Base-by-base conservation (phyloP, 805 yeast genomes). In the Spencermartinsiella europaea region DNA sequence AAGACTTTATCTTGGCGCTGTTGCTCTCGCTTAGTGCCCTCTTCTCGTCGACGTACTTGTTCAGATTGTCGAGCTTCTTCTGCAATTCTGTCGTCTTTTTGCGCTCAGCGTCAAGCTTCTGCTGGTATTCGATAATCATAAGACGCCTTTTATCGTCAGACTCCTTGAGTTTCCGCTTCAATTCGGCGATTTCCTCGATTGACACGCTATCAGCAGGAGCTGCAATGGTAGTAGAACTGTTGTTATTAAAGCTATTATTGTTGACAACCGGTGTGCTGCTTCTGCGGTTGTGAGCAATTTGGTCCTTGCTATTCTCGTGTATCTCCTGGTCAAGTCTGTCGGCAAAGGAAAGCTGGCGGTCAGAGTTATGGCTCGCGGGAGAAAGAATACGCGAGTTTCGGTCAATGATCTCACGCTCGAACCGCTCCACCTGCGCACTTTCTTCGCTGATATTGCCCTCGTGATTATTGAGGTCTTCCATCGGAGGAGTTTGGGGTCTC, bases 51-150 rank as follows among this genome's bases (percentile, higher is more conserved):
- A 16, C 28, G 17, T 22, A 10, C n/a, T n/a, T 35, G 38, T 38
- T 27, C 40, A 51, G 38, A 21, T 40, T 40, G 15, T 42, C 49
- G 8, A 53, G 22, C 38, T 44, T 41, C 33, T 49, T 45, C 34
- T 55, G 53, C 34, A 56, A 47, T 33, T 51, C 52, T 31, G 47
- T 12, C 5, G 39, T 47, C 22, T 47, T 42, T 19, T 47, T 43
- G 17, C 59, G 49, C 44, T 55, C 58, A 2, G 27, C 34, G 40
- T 56, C 60, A 15, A 56, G 48, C 41, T 51, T 55, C 31, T 53
- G 49, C 38, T 53, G 53, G 44, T 55, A 53, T 16, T 56, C 56
- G 16, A 54, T 28, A 42, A 55, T 40, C 25, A 46, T 22, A n/a
- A 34, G 34, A 5, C 53, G 42, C 8, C 54, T 44, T 21, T 45